Evolutionary conservation across 305 asterid genomes (phyloP), one percentile per base, ranked within the genome.

Genomic region (Salvia sclarea): DNA sequence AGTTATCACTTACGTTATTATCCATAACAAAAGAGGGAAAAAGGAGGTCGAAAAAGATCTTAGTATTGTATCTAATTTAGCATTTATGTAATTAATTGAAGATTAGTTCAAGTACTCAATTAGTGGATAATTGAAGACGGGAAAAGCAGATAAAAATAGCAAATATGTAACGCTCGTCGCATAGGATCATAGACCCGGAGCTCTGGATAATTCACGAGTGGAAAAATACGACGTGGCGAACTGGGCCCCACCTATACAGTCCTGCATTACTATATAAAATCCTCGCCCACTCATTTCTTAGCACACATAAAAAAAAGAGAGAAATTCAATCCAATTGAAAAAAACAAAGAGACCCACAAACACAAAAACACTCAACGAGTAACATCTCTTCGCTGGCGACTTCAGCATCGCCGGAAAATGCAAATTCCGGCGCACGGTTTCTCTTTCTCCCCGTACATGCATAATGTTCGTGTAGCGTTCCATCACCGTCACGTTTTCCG

Each of bases 401-500:
- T 43, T 3, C 38, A 31, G 30, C 38, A 68, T 85, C 58, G 87
- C 92, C 93, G 93, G 93, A 55, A 77, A 73, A 86, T 81, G 83
- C 62, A 33, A 70, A 52, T 68, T 56, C 85, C 86, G 88, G 85
- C 75, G 0, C 8, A 12, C 8, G 40, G 3, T 69, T 68, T 64
- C 49, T 75, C 20, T 54, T 67, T 75, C 8, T 62, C 56, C 14
- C 66, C 78, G 6, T 69, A 43, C 63, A 43, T 35, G 45, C 68
- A 60, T 78, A 83, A 76, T 84, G 85, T 72, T 68, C 80, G 74
- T 43, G 76, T 78, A 45, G 74, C 86, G 3, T 81, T 84, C 54
- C 95, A 90, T 69, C 80, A 69, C 75, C 80, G 86, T 28, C 95
- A 84, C 76, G 86, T 85, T 67, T 84, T 86, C 73, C 92, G 68